Evolutionary conservation across 257 asterid species (phyloP).

Genomic region (Rauvolfia tetraphylla): DNA sequence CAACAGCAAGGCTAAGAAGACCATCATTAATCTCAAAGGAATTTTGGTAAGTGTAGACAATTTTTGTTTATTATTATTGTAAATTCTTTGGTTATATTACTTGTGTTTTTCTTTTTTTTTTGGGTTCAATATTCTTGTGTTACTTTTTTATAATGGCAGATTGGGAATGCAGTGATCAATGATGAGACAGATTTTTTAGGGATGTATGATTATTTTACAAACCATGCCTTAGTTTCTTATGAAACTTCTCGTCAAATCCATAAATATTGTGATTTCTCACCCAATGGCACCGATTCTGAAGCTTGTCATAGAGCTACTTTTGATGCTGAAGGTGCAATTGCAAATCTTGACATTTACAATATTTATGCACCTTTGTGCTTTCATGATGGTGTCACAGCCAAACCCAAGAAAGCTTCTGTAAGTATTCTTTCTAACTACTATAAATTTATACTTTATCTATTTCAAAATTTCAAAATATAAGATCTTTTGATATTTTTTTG

Average conservation of each 20-base stretch:
- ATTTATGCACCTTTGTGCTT: slow-evolving; percentile 67
- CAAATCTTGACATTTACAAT: slow-evolving; percentile 45
- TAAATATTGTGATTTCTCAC: slow-evolving; percentile 47
- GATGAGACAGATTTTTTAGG: slow-evolving; percentile 64
- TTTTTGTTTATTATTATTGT: no score
- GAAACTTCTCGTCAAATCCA: slow-evolving; percentile 26
- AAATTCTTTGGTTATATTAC: no score
- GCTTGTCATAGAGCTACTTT: slow-evolving; percentile 32
- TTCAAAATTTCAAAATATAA: no score
- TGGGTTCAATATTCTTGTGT: no score
- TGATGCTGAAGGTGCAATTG: slow-evolving; percentile 28
- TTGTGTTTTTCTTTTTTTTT: no score
- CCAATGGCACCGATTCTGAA: slow-evolving; percentile 20
- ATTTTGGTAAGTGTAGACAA: no score
- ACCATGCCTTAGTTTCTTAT: no score
- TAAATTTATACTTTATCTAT: no score
- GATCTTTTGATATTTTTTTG: no score
- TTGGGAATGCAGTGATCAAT: slow-evolving; percentile 75
- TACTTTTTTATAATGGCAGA: slow-evolving; percentile 28
- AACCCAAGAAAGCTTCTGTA: slow-evolving; percentile 52
- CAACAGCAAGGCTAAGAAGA: slow-evolving; percentile 40
- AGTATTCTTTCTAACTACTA: slow-evolving; percentile 21
- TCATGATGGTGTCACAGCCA: slow-evolving; percentile 35
- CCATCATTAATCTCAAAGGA: no score
- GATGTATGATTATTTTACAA: slow-evolving; percentile 58